Conservation (phyloP, 768 basidiomycete genomes). For the Sistotremastrum niveocremeum region DNA sequence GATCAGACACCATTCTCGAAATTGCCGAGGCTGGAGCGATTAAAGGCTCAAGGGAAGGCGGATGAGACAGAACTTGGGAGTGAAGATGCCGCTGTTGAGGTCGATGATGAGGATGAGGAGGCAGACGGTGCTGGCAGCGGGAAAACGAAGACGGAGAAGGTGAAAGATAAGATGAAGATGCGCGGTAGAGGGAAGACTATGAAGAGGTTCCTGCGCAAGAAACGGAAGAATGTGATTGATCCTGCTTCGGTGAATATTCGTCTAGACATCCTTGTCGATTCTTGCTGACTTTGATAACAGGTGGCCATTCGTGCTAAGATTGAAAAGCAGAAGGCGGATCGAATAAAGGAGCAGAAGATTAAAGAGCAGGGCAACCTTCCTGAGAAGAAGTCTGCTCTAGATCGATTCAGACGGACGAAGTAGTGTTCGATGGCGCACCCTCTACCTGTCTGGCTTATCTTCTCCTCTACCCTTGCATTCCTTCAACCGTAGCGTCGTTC, state of each 20-base stretch:
- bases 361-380: constrained; percentile 15
- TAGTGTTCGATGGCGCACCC: too few relatives aligned
- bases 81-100: constrained; percentile 18
- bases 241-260: constrained; percentile 44
- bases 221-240: constrained; percentile 91
- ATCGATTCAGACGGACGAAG: constrained; percentile 18
- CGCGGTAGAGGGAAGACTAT: constrained; percentile 78
- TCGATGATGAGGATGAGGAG: constrained; percentile 14
- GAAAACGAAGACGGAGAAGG: constrained; percentile 28
- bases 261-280: constrained; percentile 5
- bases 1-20: constrained; percentile 49
- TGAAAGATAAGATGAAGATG: constrained; percentile 59
- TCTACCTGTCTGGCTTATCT: too few relatives aligned
- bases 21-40: constrained; percentile 65
- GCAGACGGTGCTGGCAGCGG: constrained; percentile 27
- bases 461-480: too few relatives aligned
- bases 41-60: constrained; percentile 60
- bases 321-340: constrained; percentile 42
- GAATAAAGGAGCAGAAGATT: constrained; percentile 13
- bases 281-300: constrained; percentile 21
- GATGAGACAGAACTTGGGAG: constrained; percentile 40
- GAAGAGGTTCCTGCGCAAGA: constrained; percentile 76
- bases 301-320: constrained; percentile 54
- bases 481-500: too few relatives aligned
- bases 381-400: constrained; percentile 20